Conservation (phyloP, 2,329 filamentous ascomycete genomes). For the Alternaria gaisen region DNA sequence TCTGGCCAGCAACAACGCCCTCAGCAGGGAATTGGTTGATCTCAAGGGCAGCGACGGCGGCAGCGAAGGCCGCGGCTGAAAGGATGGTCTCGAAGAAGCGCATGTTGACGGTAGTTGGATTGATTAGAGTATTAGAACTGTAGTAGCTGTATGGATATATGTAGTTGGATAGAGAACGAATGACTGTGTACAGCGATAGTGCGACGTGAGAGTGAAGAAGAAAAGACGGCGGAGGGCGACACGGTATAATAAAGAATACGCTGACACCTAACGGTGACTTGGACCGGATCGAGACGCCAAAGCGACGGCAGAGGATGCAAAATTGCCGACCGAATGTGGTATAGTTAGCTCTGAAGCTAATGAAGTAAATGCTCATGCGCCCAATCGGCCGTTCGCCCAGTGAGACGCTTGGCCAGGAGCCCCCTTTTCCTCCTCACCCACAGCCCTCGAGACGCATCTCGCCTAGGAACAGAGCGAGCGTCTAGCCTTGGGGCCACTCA, state of each 20-base stretch:
- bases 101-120: conserved; percentile 54
- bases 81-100: conserved; percentile 60
- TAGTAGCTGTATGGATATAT: conserved; percentile 23
- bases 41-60: conserved; percentile 55
- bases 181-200: conserved; percentile 34
- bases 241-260: conserved; percentile 30
- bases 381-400: conserved; percentile 35
- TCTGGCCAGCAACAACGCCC: conserved; percentile 59
- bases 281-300: conserved; percentile 30
- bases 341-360: conserved; percentile 34
- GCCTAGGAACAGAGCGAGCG: conserved; percentile 18
- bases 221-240: conserved; percentile 21
- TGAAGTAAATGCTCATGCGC: conserved; percentile 26
- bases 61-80: conserved; percentile 50
- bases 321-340: conserved; percentile 34
- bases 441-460: conserved; percentile 16
- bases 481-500: conserved; percentile 24
- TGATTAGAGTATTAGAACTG: conserved; percentile 28
- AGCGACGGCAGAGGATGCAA: conserved; percentile 47
- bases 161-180: conserved; percentile 36
- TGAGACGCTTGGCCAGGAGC: conserved; percentile 16
- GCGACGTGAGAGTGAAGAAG: conserved; percentile 31
- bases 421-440: conserved; percentile 29
- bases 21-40: conserved; percentile 61
- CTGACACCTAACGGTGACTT: conserved; percentile 13